Base-by-base conservation (phyloP, 73 alveolate species). In the Paramecium bursaria region DNA sequence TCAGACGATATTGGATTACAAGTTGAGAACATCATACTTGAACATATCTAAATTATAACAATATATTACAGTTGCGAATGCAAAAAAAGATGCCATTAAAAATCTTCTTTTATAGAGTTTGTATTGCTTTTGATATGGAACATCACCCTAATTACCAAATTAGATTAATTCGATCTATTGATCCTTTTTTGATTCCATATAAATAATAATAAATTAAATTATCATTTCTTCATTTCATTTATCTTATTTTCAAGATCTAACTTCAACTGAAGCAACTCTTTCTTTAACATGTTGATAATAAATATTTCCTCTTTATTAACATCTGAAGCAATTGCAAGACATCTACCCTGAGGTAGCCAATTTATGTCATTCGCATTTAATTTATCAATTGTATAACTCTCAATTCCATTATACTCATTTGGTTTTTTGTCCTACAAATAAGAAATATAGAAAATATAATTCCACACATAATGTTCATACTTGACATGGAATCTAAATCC, bases 371-470 rank as follows among this genome's bases (percentile, higher is more conserved):
- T 57, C 35, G 15, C 44, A 21, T 67, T 67, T 14, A 87, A 92
- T 52, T 93, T 92, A 27, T 88, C 95, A 73, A 85, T 87, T 29
- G 94, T 95, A 79, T 95, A 94, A 52, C 96, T 88, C 55, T 96
- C 99, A 82, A 95, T 91, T 27, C 99, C 99, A 75, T 96, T 92
- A 57, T 92, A 88, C 75, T 96, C 99, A 74, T 98, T 89, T 30
- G 88, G 87, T 48, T 95, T 96, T 77, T 96, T 95, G 74, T 86
- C 91, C 73, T 91, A 86, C 85, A 96, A 76, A 86, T 95, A 92
- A 0, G 95, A 94, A 46, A 96, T 93, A 91, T 91, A 96, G 86
- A 87, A 92, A 27, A 96, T 93, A 86, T 96, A 96, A 85, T 93
- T 86, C 95, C 97, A 96, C 33, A 93, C 86, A 82, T 79, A 74